phyloP scores from a whole-genome alignment of 2,329 filamentous ascomycete species.

The Berkeleyomyces rouxiae region DNA sequence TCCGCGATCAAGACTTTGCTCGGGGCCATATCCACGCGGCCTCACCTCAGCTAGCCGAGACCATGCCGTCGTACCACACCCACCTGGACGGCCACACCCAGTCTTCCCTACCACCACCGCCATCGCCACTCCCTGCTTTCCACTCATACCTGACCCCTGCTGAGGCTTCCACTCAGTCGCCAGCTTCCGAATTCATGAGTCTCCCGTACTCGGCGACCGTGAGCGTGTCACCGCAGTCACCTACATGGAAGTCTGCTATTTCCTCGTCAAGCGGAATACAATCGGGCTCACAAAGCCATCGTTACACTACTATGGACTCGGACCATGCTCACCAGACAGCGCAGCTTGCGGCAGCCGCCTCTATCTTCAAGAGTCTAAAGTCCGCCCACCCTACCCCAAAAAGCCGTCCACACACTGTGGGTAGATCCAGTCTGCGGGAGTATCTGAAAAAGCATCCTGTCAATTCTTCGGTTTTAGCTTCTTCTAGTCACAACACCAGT shows the following conservation, averaged over 20 bases:
- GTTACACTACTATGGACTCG: constrained; percentile 9
- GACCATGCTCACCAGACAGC: constrained; percentile 5
- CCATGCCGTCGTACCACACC: constrained; percentile 2
- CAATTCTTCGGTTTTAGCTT: not conserved
- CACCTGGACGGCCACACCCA: not conserved
- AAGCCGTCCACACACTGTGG: not conserved
- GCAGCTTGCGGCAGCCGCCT: constrained; percentile 7
- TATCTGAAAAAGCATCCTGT: constrained; percentile 1
- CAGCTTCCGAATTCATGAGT: not conserved
- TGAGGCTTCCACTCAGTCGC: not conserved
- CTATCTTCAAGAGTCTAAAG: constrained; percentile 6
- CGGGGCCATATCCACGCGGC: not conserved
- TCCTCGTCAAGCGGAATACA: not conserved
- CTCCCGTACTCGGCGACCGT: not conserved
- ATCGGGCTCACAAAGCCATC: not conserved
- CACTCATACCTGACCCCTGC: not conserved
- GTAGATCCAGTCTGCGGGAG: constrained; percentile 5
- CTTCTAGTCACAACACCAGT: not conserved
- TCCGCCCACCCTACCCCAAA: not conserved
- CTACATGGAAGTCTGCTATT: not conserved
- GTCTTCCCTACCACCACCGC: not conserved
- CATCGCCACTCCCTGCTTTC: not conserved
- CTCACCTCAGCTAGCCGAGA: not conserved
- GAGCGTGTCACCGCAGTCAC: not conserved
- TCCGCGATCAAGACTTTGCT: not conserved